Evolutionary conservation across 2,329 filamentous ascomycete species (phyloP).

Genomic region (Fragosphaeria purpurea): DNA sequence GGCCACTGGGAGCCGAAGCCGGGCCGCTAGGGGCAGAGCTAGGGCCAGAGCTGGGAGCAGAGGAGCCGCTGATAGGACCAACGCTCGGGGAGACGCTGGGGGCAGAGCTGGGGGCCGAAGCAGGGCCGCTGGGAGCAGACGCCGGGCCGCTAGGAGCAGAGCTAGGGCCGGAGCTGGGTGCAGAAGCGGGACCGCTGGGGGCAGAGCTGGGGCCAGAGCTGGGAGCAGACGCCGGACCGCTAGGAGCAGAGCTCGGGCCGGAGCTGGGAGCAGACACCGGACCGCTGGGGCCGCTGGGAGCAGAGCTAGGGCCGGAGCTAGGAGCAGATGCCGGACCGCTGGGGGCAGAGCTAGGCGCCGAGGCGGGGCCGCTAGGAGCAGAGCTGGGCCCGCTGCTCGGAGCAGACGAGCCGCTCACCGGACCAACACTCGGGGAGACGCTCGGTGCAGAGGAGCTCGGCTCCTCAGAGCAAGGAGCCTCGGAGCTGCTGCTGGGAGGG

Average conservation of each 20-base stretch:
- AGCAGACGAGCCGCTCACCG: background rate
- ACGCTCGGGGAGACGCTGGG: no score
- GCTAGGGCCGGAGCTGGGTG: background rate
- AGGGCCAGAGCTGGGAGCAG: background rate
- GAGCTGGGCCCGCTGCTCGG: background rate
- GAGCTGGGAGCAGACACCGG: no score
- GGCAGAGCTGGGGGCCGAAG: background rate
- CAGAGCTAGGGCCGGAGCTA: background rate
- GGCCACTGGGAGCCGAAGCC: background rate
- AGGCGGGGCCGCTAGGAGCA: background rate
- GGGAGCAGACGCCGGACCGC: background rate
- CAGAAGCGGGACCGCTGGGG: conserved; percentile 4
- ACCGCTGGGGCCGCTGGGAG: background rate
- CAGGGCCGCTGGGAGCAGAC: background rate
- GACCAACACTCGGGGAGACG: background rate
- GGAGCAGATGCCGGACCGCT: background rate
- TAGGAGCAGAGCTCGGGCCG: background rate
- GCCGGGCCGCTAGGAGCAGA: background rate
- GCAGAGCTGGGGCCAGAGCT: conserved; percentile 10
- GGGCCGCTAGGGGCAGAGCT: background rate
- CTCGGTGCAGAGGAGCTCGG: background rate
- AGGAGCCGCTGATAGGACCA: no score
- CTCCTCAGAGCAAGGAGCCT: background rate
- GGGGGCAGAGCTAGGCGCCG: background rate
- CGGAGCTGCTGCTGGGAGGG: background rate